Percentiles rank a stretch among this genome's conserved stretches.
These are phyloP conservation scores for Tuctoria greenei DNA, from an alignment of 176 grass and related monocot genomes.

Conservation along the genomic window DNA sequence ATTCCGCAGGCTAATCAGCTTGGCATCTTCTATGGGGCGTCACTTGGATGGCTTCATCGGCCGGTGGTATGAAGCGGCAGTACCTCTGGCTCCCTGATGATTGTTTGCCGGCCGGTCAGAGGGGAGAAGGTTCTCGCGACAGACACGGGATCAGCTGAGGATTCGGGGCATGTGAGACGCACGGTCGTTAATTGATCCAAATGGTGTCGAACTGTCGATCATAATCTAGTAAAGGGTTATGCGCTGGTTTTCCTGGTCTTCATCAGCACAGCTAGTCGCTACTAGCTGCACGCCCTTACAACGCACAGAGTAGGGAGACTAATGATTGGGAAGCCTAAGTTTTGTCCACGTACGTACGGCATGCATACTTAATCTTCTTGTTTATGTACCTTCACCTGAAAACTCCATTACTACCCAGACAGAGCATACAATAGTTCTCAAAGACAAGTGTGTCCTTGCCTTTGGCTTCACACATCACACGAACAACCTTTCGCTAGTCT, in stretches of 20 bases:
- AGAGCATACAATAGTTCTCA: too few species aligned
- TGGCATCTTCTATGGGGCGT: slow-evolving; percentile 25
- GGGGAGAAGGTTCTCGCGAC: slow-evolving; percentile 43
- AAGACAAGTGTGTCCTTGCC: too few species aligned
- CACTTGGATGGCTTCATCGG: slow-evolving; percentile 26
- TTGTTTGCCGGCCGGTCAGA: background rate
- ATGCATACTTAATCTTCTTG: slow-evolving; percentile 7
- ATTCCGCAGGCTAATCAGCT: slow-evolving; percentile 26
- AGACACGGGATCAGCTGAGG: slow-evolving; percentile 19
- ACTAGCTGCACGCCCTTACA: background rate
- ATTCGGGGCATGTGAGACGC: background rate
- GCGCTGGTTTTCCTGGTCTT: background rate
- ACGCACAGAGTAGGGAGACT: background rate
- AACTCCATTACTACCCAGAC: too few species aligned
- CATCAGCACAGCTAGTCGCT: background rate
- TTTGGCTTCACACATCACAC: slow-evolving; percentile 17
- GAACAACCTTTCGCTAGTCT: background rate
- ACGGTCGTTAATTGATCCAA: too few species aligned
- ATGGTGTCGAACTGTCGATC: too few species aligned
- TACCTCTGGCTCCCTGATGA: slow-evolving; percentile 8
- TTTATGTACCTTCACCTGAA: background rate
- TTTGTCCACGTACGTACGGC: slow-evolving; percentile 16
- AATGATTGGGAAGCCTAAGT: slow-evolving; percentile 25
- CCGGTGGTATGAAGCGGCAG: background rate
- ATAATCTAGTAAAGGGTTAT: background rate